Conservation (phyloP, 2,329 filamentous ascomycete species). For the Neonectria hederae region DNA sequence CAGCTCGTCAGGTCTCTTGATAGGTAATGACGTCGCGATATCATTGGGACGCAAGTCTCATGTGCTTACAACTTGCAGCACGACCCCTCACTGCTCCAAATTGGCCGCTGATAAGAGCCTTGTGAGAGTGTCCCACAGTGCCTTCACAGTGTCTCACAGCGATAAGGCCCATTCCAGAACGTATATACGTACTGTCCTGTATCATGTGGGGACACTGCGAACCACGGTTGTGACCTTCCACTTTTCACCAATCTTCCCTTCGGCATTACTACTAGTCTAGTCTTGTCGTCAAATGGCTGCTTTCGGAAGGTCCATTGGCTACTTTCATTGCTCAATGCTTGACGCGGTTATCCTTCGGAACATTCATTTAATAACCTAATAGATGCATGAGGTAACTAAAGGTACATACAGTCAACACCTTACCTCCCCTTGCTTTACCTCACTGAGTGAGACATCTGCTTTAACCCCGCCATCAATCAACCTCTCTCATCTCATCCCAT, state of each 20-base stretch:
- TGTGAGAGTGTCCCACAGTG: not conserved
- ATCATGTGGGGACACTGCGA: not conserved
- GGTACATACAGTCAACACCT: not conserved
- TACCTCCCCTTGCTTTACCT: not conserved
- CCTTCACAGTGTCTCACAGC: not conserved
- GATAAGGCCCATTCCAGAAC: not conserved
- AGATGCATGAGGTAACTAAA: not conserved
- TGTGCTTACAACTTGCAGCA: constrained; percentile 4
- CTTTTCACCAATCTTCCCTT: not conserved
- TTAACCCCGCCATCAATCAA: constrained; percentile 2
- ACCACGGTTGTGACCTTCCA: constrained; percentile 5
- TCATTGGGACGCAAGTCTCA: constrained; percentile 15
- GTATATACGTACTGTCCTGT: not conserved
- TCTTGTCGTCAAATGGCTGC: not conserved
- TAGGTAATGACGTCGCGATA: constrained; percentile 1
- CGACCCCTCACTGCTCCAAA: constrained; percentile 7
- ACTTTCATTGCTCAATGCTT: not conserved
- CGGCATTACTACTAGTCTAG: not conserved
- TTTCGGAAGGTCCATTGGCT: constrained; percentile 1
- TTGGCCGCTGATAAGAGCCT: constrained; percentile 8
- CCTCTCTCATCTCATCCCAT: not conserved
- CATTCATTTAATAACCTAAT: not conserved
- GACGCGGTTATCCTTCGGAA: not conserved
- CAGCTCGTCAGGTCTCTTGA: not conserved
- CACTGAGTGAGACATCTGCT: not conserved